These are phyloP conservation scores for Mycocentrospora acerina DNA, from an alignment of 2,329 filamentous ascomycete genomes.

Conservation along the genomic window DNA sequence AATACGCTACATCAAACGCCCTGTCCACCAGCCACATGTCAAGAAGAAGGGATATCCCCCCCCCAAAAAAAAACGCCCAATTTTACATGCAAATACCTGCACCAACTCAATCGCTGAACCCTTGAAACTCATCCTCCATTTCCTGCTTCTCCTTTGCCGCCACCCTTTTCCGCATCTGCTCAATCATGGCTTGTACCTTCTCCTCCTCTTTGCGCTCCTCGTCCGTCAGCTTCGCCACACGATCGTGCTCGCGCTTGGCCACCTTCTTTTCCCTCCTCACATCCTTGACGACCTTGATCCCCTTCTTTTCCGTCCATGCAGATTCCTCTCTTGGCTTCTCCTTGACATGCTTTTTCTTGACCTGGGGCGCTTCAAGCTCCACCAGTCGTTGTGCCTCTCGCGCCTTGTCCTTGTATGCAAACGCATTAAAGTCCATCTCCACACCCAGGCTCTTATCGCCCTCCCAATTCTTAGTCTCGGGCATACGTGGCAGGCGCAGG, in stretches of 20 bases:
- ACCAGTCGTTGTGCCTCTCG: conserved; percentile 47
- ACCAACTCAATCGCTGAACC: conserved; percentile 33
- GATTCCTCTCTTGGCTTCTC: conserved; percentile 26
- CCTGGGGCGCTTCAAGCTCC: conserved; percentile 30
- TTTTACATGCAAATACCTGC: too few species aligned
- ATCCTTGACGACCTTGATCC: conserved; percentile 34
- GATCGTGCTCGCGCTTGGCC: conserved; percentile 33
- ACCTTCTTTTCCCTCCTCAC: conserved; percentile 37
- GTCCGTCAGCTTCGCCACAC: conserved; percentile 24
- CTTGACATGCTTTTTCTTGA: conserved; percentile 29
- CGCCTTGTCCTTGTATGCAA: conserved; percentile 49
- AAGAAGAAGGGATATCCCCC: too few species aligned
- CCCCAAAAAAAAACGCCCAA: too few species aligned
- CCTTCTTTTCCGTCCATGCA: conserved; percentile 42
- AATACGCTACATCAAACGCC: too few species aligned
- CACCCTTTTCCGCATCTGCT: conserved; percentile 29
- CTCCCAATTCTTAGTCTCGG: conserved; percentile 62
- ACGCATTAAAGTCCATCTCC: conserved; percentile 42
- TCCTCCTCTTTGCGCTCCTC: conserved; percentile 39
- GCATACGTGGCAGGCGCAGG: conserved; percentile 87
- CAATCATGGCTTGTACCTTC: conserved; percentile 33
- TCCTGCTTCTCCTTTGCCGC: conserved; percentile 25
- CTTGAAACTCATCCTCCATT: conserved; percentile 35
- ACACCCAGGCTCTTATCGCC: conserved; percentile 47
- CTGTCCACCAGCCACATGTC: too few species aligned